Conservation (phyloP, 768 basidiomycete genomes). For the Hysterangium stoloniferum region DNA sequence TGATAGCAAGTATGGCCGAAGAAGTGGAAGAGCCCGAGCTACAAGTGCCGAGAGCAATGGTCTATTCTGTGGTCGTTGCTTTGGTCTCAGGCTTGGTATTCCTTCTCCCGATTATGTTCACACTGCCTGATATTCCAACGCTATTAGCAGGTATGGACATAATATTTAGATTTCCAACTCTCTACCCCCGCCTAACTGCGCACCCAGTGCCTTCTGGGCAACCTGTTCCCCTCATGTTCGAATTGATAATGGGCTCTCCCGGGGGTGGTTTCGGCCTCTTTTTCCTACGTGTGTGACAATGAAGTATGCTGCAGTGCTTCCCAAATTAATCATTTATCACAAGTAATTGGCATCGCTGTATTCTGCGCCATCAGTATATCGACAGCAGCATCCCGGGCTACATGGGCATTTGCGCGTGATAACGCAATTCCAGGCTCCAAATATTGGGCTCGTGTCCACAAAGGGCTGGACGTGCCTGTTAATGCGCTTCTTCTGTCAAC, state of each 20-base stretch:
- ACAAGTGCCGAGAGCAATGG: slow-evolving; percentile 48
- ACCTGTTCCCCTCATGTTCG: slow-evolving; percentile 56
- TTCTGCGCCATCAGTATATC: slow-evolving; percentile 63
- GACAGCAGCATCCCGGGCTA: slow-evolving; percentile 59
- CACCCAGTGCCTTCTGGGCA: slow-evolving; percentile 48
- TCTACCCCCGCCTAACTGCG: background rate
- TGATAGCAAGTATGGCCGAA: slow-evolving; percentile 64
- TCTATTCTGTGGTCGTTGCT: slow-evolving; percentile 46
- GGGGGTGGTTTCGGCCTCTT: slow-evolving; percentile 56
- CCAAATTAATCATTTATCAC: slow-evolving; percentile 8
- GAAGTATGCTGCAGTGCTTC: too few relatives aligned
- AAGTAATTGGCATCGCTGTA: slow-evolving; percentile 46
- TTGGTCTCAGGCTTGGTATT: slow-evolving; percentile 44
- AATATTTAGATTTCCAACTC: background rate
- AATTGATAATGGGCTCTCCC: slow-evolving; percentile 51
- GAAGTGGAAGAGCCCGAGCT: slow-evolving; percentile 52
- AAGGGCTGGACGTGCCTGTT: slow-evolving; percentile 42
- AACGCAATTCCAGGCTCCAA: slow-evolving; percentile 49
- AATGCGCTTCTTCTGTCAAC: slow-evolving; percentile 57
- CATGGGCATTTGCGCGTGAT: slow-evolving; percentile 67
- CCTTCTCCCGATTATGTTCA: slow-evolving; percentile 57
- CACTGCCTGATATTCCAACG: slow-evolving; percentile 48
- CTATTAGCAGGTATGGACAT: slow-evolving; percentile 46
- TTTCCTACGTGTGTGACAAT: slow-evolving; percentile 6
- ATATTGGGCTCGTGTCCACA: slow-evolving; percentile 39